Evolutionary conservation across 352 stramenopile genomes (phyloP).

Genomic region (Phytopythium sindhum): DNA sequence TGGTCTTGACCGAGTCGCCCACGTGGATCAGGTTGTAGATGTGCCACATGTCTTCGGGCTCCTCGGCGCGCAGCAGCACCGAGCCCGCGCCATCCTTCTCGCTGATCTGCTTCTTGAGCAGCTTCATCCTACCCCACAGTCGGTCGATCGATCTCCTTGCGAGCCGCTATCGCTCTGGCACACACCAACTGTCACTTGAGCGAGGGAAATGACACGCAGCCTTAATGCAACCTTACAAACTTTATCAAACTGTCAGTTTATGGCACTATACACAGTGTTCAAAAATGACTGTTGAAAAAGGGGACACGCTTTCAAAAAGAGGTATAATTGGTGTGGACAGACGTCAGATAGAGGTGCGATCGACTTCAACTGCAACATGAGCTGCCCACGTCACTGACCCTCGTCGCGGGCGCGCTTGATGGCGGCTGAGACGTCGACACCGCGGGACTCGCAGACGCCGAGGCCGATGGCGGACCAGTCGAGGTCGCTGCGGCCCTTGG

Average conservation of each 20-base stretch:
- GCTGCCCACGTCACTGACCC: background rate
- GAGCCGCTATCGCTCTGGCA: background rate
- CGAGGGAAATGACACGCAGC: background rate
- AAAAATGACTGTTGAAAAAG: no score
- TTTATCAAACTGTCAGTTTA: background rate
- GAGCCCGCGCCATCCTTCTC: slow-evolving; percentile 94
- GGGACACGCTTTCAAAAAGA: no score
- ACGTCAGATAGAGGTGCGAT: no score
- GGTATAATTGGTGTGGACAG: no score
- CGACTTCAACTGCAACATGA: no score
- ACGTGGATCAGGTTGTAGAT: slow-evolving; percentile 97
- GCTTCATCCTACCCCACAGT: slow-evolving; percentile 70
- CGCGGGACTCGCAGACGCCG: slow-evolving; percentile 48
- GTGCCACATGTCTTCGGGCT: slow-evolving; percentile 98
- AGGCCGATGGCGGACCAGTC: slow-evolving; percentile 80
- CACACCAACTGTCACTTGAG: background rate
- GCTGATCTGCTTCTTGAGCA: slow-evolving; percentile 90
- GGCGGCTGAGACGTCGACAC: slow-evolving; percentile 47
- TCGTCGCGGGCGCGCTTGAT: slow-evolving; percentile 26
- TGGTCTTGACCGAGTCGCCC: slow-evolving; percentile 94
- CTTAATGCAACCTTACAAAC: background rate
- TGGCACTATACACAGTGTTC: no score
- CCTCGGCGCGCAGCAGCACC: slow-evolving; percentile 92
- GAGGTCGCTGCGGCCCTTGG: slow-evolving; percentile 53
- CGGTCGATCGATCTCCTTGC: background rate